These are phyloP conservation scores for Malassezia nana DNA, from an alignment of 1,284 basidiomycete species.

Conservation along the genomic window DNA sequence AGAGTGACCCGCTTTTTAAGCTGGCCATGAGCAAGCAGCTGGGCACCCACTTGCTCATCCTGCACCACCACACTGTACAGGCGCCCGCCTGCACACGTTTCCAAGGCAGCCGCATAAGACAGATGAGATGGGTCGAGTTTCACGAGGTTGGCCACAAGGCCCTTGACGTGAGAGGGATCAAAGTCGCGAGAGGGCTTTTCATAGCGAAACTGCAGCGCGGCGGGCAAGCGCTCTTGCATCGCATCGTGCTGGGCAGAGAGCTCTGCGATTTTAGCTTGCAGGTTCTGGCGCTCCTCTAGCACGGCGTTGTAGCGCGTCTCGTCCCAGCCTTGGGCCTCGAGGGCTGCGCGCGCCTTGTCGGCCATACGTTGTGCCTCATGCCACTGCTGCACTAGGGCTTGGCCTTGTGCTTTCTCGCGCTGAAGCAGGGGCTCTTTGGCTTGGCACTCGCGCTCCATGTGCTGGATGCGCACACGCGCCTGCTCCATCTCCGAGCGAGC, in stretches of 20 bases:
- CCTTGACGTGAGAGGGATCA: conserved; percentile 77
- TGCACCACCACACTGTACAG: conserved; percentile 77
- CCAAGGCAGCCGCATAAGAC: conserved; percentile 75
- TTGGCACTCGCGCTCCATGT: conserved; percentile 72
- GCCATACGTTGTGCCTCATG: conserved; percentile 50
- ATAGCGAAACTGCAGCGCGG: conserved; percentile 75
- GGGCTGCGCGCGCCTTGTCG: conserved; percentile 56
- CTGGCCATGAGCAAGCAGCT: conserved; percentile 69
- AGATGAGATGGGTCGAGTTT: conserved; percentile 59
- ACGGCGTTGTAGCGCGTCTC: conserved; percentile 63
- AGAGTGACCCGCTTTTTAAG: conserved; percentile 84
- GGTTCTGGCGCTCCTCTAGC: conserved; percentile 56
- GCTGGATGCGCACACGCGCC: conserved; percentile 64
- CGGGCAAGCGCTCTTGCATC: conserved; percentile 59
- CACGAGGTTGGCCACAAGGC: conserved; percentile 60
- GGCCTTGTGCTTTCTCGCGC: conserved; percentile 71
- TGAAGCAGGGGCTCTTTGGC: conserved; percentile 69
- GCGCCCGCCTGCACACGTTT: conserved; percentile 80
- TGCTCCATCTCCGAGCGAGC: conserved; percentile 78
- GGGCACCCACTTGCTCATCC: conserved; percentile 76
- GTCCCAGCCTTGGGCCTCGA: conserved; percentile 63
- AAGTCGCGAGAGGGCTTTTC: conserved; percentile 68
- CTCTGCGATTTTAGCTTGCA: conserved; percentile 56
- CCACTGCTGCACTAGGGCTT: conserved; percentile 59
- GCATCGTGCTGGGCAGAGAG: conserved; percentile 64